A percentile compares a stretch with the other conserved stretches of the same genome.
Conservation (phyloP, 2,329 filamentous ascomycete species). For the Pseudogymnoascus sp. region DNA sequence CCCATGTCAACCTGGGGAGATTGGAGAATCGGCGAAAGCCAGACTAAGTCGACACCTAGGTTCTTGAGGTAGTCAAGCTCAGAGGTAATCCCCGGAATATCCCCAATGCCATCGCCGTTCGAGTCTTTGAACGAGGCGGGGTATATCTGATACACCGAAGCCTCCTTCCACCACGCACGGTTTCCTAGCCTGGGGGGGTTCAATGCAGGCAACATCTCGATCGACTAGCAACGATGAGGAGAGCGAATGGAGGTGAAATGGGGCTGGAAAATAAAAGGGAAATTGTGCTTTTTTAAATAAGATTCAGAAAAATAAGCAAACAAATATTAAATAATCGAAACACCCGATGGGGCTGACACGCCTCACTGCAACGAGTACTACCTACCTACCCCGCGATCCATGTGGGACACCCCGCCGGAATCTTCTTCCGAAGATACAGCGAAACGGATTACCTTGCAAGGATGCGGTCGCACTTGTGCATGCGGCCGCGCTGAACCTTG, state of each 20-base stretch:
- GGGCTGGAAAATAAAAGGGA: not conserved
- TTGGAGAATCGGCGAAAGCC: constrained; percentile 59
- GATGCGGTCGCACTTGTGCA: not conserved
- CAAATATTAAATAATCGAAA: not conserved
- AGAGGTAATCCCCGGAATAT: constrained; percentile 53
- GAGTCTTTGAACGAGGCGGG: constrained; percentile 49
- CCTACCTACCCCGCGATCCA: not conserved
- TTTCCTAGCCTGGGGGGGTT: not conserved
- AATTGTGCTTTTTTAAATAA: not conserved
- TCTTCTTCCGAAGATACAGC: not conserved
- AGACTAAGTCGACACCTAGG: constrained; percentile 56
- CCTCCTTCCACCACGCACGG: constrained; percentile 34
- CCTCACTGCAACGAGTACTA: not conserved
- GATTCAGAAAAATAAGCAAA: not conserved
- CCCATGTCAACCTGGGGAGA: constrained; percentile 62
- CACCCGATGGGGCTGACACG: not conserved
- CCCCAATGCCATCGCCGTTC: constrained; percentile 51
- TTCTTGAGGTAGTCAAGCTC: constrained; percentile 53
- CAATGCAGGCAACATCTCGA: not conserved
- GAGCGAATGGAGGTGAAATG: not conserved
- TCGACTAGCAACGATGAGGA: not conserved
- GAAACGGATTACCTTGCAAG: not conserved
- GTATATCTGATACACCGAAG: constrained; percentile 48
- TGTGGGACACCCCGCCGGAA: constrained; percentile 6
- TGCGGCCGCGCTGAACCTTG: not conserved